Conservation (phyloP, 2,329 filamentous ascomycete genomes). For the Huntiella bhutanensis region DNA sequence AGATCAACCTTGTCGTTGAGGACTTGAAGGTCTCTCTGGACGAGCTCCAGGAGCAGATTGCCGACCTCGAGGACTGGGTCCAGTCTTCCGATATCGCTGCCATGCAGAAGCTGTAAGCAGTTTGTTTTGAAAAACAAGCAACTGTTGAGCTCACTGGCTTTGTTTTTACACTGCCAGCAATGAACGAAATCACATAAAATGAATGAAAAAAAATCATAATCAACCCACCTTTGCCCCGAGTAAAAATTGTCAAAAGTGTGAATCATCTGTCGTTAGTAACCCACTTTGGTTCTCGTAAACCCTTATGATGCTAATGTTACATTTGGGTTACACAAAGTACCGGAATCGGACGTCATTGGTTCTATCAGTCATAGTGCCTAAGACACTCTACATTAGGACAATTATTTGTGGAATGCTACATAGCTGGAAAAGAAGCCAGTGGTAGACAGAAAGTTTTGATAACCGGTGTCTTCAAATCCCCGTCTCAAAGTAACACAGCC, state of each 20-base stretch:
- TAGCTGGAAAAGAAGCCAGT: too few relatives aligned
- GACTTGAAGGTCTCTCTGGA: constrained; percentile 52
- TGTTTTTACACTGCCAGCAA: neutral
- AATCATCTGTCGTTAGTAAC: neutral
- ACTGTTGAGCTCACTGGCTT: too few relatives aligned
- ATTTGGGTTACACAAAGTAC: too few relatives aligned
- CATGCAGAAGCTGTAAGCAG: constrained; percentile 75
- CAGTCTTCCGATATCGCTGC: constrained; percentile 83
- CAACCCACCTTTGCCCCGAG: neutral
- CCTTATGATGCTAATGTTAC: too few relatives aligned
- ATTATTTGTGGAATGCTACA: too few relatives aligned
- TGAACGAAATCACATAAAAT: constrained; percentile 10
- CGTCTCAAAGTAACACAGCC: too few relatives aligned
- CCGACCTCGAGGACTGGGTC: constrained; percentile 77
- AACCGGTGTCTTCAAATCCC: too few relatives aligned
- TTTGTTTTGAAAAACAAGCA: neutral
- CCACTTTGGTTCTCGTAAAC: too few relatives aligned
- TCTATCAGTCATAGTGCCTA: too few relatives aligned
- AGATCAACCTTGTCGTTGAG: constrained; percentile 95
- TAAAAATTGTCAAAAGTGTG: neutral
- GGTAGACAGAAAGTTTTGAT: too few relatives aligned
- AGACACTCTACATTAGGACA: too few relatives aligned
- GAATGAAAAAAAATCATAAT: constrained; percentile 7
- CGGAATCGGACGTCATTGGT: too few relatives aligned
- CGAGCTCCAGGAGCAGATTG: constrained; percentile 73